Percentiles rank a stretch among this genome's conserved stretches.
phyloP scores from a whole-genome alignment of 129 eudicot genomes.

The Smallanthus sonchifolius region DNA sequence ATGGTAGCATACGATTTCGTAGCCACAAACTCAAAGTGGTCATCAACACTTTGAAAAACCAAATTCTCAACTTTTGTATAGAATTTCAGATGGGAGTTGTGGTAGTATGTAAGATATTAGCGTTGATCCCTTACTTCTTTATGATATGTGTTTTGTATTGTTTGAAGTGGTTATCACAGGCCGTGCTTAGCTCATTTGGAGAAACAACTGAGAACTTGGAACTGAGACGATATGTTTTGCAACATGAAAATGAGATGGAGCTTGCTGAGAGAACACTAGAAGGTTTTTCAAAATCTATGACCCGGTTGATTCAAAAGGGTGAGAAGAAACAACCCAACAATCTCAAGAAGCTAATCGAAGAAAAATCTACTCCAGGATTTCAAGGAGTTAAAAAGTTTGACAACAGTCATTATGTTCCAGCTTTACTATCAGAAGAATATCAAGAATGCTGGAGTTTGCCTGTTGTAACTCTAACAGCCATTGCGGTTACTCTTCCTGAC shows the following conservation, averaged over 20 bases:
- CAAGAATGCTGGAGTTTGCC: conserved; percentile 7
- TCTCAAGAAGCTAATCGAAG: neutral
- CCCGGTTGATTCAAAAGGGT: neutral
- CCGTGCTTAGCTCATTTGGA: neutral
- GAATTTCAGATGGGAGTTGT: neutral
- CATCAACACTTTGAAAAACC: neutral
- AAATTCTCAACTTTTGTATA: neutral
- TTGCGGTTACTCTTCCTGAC: conserved; percentile 34
- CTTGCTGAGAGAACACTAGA: neutral
- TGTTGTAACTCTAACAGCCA: conserved; percentile 14
- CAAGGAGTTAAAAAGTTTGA: conserved; percentile 16
- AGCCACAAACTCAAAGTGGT: neutral
- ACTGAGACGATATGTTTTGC: neutral
- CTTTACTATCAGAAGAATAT: neutral
- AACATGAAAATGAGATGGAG: neutral
- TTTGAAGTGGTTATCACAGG: neutral
- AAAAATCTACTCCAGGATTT: neutral
- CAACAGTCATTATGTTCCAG: conserved; percentile 1
- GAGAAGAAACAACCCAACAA: conserved; percentile 1
- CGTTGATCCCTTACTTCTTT: neutral
- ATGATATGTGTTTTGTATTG: neutral
- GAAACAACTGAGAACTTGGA: neutral
- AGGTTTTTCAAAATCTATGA: neutral
- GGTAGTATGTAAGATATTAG: neutral
- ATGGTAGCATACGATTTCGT: neutral